Percentiles rank a stretch among this genome's conserved stretches.
Conservation (phyloP, 306 rosid species). For the Vigna angularis region DNA sequence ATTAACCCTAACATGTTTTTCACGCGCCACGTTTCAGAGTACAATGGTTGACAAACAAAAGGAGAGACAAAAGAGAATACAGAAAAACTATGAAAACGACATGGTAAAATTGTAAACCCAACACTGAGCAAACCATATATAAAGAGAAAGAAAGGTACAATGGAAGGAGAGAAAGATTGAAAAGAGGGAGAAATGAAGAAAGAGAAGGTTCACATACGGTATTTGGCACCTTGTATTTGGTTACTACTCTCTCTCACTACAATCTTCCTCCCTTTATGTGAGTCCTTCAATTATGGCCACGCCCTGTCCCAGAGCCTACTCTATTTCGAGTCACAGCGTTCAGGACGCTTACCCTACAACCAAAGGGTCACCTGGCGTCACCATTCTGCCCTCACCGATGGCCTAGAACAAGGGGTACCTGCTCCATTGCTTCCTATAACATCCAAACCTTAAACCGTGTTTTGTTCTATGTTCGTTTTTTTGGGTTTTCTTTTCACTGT, state of each 20-base stretch:
- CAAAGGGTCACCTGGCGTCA: slow-evolving; percentile 85
- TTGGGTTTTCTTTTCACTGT: background rate
- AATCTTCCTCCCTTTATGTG: slow-evolving; percentile 41
- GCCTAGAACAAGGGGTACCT: slow-evolving; percentile 81
- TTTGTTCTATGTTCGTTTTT: too few species aligned
- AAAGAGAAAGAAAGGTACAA: background rate
- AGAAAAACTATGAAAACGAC: background rate
- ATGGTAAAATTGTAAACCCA: too few species aligned
- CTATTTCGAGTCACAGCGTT: slow-evolving; percentile 89
- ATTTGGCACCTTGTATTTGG: slow-evolving; percentile 42
- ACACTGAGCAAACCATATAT: background rate
- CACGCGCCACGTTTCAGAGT: background rate
- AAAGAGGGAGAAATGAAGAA: slow-evolving; percentile 43
- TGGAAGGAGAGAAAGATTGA: background rate
- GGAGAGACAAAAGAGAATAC: background rate
- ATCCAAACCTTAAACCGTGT: background rate
- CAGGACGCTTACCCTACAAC: slow-evolving; percentile 82
- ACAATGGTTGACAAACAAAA: background rate
- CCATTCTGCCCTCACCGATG: slow-evolving; percentile 84
- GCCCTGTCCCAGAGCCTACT: slow-evolving; percentile 79
- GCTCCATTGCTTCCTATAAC: background rate
- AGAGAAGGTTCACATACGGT: slow-evolving; percentile 29
- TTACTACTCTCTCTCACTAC: slow-evolving; percentile 50
- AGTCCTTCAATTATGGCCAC: slow-evolving; percentile 61
- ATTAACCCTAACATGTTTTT: background rate